Conservation (phyloP, 345 rosid species). For the Geranium rotundifolium region DNA sequence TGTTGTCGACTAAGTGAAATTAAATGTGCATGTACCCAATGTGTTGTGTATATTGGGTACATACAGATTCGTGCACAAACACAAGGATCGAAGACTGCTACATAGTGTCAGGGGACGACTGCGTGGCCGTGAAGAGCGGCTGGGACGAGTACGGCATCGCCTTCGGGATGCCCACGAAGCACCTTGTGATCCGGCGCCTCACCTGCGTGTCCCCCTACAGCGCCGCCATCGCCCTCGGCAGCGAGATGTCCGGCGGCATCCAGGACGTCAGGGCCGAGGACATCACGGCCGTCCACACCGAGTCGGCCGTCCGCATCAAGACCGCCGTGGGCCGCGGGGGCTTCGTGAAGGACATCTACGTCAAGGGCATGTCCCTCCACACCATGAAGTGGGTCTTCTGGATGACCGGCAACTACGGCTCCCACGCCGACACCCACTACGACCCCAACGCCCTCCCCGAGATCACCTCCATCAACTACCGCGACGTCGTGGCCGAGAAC, state of each 20-base stretch:
- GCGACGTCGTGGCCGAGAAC: slow-evolving; percentile 54
- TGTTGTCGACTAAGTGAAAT: too few species aligned
- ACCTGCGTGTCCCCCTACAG: slow-evolving; percentile 71
- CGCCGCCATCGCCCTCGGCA: slow-evolving; percentile 64
- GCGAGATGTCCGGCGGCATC: slow-evolving; percentile 85
- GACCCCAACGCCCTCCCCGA: slow-evolving; percentile 67
- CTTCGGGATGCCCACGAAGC: slow-evolving; percentile 60
- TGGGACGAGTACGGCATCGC: slow-evolving; percentile 80
- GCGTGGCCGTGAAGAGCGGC: slow-evolving; percentile 83
- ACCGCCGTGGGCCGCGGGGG: slow-evolving; percentile 70
- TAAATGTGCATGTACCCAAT: too few species aligned
- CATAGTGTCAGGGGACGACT: slow-evolving; percentile 87
- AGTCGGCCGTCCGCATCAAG: slow-evolving; percentile 72
- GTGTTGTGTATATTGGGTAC: neutral
- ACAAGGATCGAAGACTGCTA: slow-evolving; percentile 74
- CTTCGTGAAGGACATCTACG: slow-evolving; percentile 49
- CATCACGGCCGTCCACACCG: slow-evolving; percentile 51
- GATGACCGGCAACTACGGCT: slow-evolving; percentile 72
- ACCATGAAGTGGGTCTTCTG: slow-evolving; percentile 76
- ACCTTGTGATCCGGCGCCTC: slow-evolving; percentile 45
- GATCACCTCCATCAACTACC: slow-evolving; percentile 46
- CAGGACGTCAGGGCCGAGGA: too few species aligned
- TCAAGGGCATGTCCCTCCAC: slow-evolving; percentile 42
- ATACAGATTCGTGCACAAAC: slow-evolving; percentile 88
- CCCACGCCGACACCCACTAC: slow-evolving; percentile 49